Percentiles rank a stretch among this genome's conserved stretches.
Evolutionary conservation across 805 yeast genomes (phyloP).

Genomic region (Debaryomyces prosopidis): DNA sequence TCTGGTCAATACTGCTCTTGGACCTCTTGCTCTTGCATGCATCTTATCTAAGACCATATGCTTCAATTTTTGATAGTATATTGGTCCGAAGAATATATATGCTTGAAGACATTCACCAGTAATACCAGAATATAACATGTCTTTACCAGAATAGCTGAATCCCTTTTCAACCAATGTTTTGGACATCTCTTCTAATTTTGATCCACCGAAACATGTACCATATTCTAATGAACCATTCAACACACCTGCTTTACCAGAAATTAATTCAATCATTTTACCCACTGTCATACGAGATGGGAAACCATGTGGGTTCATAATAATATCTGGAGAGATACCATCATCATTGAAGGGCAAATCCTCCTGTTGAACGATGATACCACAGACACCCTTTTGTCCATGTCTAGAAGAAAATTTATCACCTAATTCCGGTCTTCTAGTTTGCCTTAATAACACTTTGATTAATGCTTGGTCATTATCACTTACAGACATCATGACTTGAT

Average conservation of each 20-base stretch:
- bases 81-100: conserved; percentile 97
- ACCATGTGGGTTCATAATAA: conserved; percentile 98
- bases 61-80: conserved; percentile 95
- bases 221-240: conserved; percentile 87
- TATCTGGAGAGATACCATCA: conserved; percentile 89
- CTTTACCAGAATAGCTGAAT: conserved; percentile 93
- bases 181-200: conserved; percentile 95
- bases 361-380: conserved; percentile 96
- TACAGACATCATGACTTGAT: conserved; percentile 96
- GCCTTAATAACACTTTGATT: conserved; percentile 87
- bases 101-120: conserved; percentile 98
- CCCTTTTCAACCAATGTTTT: conserved; percentile 87
- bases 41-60: conserved; percentile 98
- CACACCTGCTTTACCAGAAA: conserved; percentile 97
- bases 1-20: conserved; percentile 95
- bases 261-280: conserved; percentile 95
- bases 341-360: conserved; percentile 97
- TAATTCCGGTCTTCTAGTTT: conserved; percentile 94
- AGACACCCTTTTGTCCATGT: conserved; percentile 99
- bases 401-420: conserved; percentile 97
- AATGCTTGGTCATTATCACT: conserved; percentile 94
- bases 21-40: conserved; percentile 99
- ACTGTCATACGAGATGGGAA: conserved; percentile 99
- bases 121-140: conserved; percentile 94
- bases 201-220: conserved; percentile 98